phyloP scores from a whole-genome alignment of 768 basidiomycete species.

The Russula sp. region DNA sequence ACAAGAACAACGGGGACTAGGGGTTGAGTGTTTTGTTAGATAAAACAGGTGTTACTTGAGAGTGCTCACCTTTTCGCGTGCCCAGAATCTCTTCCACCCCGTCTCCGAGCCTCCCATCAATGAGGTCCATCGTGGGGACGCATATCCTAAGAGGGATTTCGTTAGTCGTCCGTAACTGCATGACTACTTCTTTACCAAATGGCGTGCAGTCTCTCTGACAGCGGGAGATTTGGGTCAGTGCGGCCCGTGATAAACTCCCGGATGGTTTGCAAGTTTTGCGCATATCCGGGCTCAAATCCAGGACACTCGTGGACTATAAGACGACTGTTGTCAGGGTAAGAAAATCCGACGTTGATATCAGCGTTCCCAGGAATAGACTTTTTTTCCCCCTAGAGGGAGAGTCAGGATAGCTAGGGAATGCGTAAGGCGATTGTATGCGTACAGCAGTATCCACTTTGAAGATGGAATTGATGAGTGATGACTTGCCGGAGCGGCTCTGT shows the following conservation, averaged over 20 bases:
- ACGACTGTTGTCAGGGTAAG: background rate
- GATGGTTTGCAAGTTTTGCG: background rate
- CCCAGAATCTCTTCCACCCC: background rate
- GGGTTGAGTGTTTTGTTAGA: no score
- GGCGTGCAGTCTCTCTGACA: background rate
- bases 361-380: background rate
- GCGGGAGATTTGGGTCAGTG: background rate
- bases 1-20: conserved; percentile 8
- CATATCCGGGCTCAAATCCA: background rate
- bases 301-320: conserved; percentile 12
- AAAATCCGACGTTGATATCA: conserved; percentile 1
- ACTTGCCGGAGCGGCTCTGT: conserved; percentile 3
- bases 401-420: background rate
- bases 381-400: background rate
- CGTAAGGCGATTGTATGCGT: background rate
- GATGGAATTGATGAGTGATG: background rate
- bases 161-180: background rate
- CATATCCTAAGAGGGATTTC: background rate
- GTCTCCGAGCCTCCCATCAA: background rate
- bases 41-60: background rate
- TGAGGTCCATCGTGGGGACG: background rate
- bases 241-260: no score
- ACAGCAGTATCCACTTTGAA: conserved; percentile 1
- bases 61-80: background rate
- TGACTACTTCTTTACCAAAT: background rate